Conservation (phyloP, 78 protist genomes). For the Dictyostelium discoideum region dicty_2.7 NC_007089.4:965001-965500, state of each 20-base stretch:
- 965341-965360: too few relatives aligned
- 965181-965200: neutral
- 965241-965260: neutral
- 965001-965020: neutral
- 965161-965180: neutral
- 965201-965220: neutral
- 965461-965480: neutral
- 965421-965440: too few relatives aligned
- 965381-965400: too few relatives aligned
- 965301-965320: too few relatives aligned
- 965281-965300: too few relatives aligned
- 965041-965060: neutral
- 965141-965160: neutral
- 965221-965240: neutral
- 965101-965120: neutral
- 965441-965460: neutral
- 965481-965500: neutral
- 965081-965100: neutral
- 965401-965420: too few relatives aligned
- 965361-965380: too few relatives aligned
- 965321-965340: too few relatives aligned
- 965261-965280: too few relatives aligned
- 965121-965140: neutral
- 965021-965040: neutral
- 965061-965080: neutral